phyloP scores from a whole-genome alignment of 345 rosid species.

The Eucalyptus pauciflora region DNA sequence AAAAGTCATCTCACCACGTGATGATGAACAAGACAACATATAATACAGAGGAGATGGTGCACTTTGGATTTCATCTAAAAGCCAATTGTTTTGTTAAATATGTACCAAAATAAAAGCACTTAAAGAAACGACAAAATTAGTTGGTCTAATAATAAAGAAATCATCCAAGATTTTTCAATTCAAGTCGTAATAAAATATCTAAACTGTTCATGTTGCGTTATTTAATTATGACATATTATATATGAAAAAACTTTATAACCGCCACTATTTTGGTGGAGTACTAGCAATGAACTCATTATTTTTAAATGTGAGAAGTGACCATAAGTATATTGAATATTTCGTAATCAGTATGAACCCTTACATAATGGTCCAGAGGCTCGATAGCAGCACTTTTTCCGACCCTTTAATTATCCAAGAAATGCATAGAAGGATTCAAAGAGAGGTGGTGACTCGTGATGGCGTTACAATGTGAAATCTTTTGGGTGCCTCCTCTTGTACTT shows the following conservation, averaged over 20 bases:
- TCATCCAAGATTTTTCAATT: neutral
- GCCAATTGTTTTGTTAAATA: neutral
- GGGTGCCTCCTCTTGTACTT: no score
- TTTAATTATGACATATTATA: neutral
- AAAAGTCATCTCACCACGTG: no score
- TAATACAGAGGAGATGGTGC: neutral
- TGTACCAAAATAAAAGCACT: neutral
- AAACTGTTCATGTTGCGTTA: neutral
- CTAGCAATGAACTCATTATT: rapidly evolving
- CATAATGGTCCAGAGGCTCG: neutral
- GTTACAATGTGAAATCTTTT: no score
- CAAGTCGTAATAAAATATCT: rapidly evolving
- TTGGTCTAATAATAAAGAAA: neutral
- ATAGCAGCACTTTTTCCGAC: neutral
- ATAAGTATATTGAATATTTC: neutral
- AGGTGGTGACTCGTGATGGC: no score
- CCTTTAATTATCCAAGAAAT: neutral
- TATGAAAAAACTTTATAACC: neutral
- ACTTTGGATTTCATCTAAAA: neutral
- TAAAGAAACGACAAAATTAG: neutral
- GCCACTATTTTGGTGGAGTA: neutral
- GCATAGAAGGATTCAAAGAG: no score
- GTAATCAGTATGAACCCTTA: neutral
- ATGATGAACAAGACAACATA: no score
- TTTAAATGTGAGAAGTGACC: neutral